Evolutionary conservation across 2,329 filamentous ascomycete genomes (phyloP), one percentile per base, ranked within the genome.

Genomic region (Ophiostoma tasmaniense): DNA sequence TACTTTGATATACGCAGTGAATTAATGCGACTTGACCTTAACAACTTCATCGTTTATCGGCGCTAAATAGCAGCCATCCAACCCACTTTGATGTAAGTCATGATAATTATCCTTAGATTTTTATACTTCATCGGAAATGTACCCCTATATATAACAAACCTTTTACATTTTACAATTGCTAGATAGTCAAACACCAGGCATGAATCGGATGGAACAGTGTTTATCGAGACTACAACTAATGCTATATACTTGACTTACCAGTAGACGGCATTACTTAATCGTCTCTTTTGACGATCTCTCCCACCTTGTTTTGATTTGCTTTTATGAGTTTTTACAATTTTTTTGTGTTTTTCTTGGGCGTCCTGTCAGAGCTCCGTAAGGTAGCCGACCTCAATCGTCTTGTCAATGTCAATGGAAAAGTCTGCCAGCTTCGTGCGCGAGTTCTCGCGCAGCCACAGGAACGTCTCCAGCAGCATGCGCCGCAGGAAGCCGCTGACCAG

Each of bases 351-450:
- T 39, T 14, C 5, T n/a, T 52, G 50, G 50, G 45, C 35, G 33
- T 64, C 52, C 37, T 52, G 64, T 71, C 67, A 88, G 68, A 90
- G 86, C 71, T 89, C 86, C 77, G 89, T 89, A 1, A 90, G 82
- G 75, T 90, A 90, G 0, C 89, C 89, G 22, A 90, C 87, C 77
- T 90, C 89, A 22, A 90, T 84, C 65, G 90, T 75, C 66, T 83
- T 81, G 70, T 90, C 87, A 70, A 84, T 82, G 0, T 84, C 82
- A 59, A 89, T 77, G 66, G 83, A 78, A 70, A 90, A 76, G 73
- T 87, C 87, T 17, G 87, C 85, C 77, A 90, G 84, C 79, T 90
- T 90, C 1, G 85, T 83, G 67, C 88, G 78, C 14, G 85, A 87
- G 72, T 89, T 90, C 52, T 90, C 88, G 37, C 88, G 78, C 66